Evolutionary conservation across 1,139 yeast genomes (phyloP).

Genomic region (Debaryomyces sp.): DNA sequence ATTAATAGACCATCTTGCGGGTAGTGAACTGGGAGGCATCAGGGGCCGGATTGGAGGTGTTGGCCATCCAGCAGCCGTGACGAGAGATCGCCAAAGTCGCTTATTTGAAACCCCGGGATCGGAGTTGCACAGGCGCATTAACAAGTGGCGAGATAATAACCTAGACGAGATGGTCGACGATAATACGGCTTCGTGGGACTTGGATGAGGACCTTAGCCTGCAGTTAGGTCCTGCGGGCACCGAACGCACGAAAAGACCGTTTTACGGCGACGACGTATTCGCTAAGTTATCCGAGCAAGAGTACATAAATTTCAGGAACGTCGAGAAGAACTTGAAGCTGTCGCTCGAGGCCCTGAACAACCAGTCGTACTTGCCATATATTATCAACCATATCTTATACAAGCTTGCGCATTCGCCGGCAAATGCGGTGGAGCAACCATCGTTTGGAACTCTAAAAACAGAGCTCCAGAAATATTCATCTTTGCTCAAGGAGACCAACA

Average conservation of each 20-base stretch:
- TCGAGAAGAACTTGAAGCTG: constrained; percentile 6
- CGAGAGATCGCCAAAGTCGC: not conserved
- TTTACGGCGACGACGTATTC: constrained; percentile 26
- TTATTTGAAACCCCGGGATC: not conserved
- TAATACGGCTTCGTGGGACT: constrained; percentile 49
- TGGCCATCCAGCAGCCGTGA: not conserved
- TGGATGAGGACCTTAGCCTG: constrained; percentile 37
- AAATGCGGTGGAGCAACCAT: not conserved
- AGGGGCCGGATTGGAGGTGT: not conserved
- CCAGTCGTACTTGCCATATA: constrained; percentile 7
- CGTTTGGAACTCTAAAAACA: constrained; percentile 7
- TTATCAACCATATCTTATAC: constrained; percentile 16
- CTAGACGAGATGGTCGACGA: constrained; percentile 33
- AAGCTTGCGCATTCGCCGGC: constrained; percentile 5
- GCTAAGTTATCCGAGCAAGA: constrained; percentile 18
- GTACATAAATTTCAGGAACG: constrained; percentile 17
- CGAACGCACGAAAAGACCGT: constrained; percentile 6
- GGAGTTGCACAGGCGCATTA: constrained; percentile 14
- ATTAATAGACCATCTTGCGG: constrained; percentile 2
- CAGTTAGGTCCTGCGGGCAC: not conserved
- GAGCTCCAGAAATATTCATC: constrained; percentile 12
- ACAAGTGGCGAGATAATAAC: constrained; percentile 18
- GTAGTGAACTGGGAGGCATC: not conserved
- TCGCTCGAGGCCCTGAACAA: constrained; percentile 5
- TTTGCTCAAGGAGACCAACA: constrained; percentile 7